These are phyloP conservation scores for Quercus cerris DNA, from an alignment of 306 rosid species.

Conservation along the genomic window DNA sequence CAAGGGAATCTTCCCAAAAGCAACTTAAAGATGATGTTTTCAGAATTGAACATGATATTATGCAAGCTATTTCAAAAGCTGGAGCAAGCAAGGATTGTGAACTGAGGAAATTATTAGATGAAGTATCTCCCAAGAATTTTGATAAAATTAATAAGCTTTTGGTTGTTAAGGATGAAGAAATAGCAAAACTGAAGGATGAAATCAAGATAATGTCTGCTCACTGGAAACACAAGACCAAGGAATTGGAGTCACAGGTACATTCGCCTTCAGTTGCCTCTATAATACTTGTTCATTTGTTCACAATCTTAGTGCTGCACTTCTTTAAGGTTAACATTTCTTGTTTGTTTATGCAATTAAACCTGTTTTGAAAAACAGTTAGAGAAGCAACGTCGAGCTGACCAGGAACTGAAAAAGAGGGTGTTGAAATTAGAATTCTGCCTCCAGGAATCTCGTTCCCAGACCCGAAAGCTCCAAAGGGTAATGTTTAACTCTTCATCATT, in stretches of 20 bases:
- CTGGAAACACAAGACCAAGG: constrained; percentile 92
- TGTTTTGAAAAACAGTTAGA: constrained; percentile 62
- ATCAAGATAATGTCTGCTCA: constrained; percentile 75
- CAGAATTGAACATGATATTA: constrained; percentile 80
- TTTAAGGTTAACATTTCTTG: constrained; percentile 8
- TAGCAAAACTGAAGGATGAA: constrained; percentile 71
- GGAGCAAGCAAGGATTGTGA: constrained; percentile 69
- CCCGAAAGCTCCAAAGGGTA: constrained; percentile 97
- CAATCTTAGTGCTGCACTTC: not conserved
- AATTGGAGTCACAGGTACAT: constrained; percentile 88
- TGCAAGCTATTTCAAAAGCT: constrained; percentile 67
- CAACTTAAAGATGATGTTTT: constrained; percentile 82
- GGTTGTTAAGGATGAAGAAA: constrained; percentile 75
- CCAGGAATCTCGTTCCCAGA: constrained; percentile 92
- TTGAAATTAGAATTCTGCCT: constrained; percentile 89
- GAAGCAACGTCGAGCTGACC: constrained; percentile 90
- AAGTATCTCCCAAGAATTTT: constrained; percentile 78
- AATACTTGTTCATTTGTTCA: constrained; percentile 8
- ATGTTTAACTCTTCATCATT: not conserved
- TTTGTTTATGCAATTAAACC: constrained; percentile 12
- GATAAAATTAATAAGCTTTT: constrained; percentile 73
- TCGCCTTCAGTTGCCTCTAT: not conserved
- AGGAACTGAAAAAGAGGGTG: constrained; percentile 89
- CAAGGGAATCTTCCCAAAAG: constrained; percentile 87
- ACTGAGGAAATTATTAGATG: constrained; percentile 69